Evolutionary conservation across 345 rosid species (phyloP).

Genomic region (Anastatica hierochuntica): DNA sequence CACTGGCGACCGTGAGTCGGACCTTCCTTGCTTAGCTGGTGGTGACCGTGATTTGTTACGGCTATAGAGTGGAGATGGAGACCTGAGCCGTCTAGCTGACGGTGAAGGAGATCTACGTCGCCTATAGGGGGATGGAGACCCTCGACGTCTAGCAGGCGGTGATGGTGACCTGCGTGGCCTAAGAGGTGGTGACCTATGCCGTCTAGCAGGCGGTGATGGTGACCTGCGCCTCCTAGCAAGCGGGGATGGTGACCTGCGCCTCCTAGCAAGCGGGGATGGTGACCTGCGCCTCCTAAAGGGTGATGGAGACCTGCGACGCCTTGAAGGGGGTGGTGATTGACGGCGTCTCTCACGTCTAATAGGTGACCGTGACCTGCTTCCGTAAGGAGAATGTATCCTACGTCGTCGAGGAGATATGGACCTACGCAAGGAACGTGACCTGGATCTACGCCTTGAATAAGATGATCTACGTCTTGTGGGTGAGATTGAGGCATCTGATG

Average conservation of each 20-base stretch:
- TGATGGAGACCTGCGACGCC: conserved; percentile 40
- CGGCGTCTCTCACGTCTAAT: conserved; percentile 25
- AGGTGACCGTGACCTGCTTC: conserved; percentile 32
- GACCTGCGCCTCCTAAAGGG: conserved; percentile 28
- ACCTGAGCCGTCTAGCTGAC: conserved; percentile 18
- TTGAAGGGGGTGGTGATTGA: conserved; percentile 29
- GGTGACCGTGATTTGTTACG: conserved; percentile 32
- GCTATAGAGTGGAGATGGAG: conserved; percentile 23
- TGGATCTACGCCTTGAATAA: conserved; percentile 42
- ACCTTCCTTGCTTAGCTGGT: conserved; percentile 16
- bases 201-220: conserved; percentile 23
- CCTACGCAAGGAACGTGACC: conserved; percentile 33
- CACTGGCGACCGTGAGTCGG: conserved; percentile 18
- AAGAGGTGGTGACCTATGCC: conserved; percentile 19
- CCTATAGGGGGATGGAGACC: conserved; percentile 26
- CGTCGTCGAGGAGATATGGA: conserved; percentile 37
- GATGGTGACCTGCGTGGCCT: conserved; percentile 35
- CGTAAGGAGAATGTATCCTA: conserved; percentile 24
- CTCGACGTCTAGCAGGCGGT: conserved; percentile 22
- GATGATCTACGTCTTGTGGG: conserved; percentile 47
- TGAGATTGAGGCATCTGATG: conserved; percentile 43
- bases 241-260: conserved; percentile 30
- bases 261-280: conserved; percentile 21
- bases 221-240: conserved; percentile 24
- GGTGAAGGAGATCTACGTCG: conserved; percentile 22